Percentiles rank a stretch among this genome's conserved stretches.
Evolutionary conservation across 148 eudicot species (phyloP).

Genomic region (Nepenthes gracilis): DNA sequence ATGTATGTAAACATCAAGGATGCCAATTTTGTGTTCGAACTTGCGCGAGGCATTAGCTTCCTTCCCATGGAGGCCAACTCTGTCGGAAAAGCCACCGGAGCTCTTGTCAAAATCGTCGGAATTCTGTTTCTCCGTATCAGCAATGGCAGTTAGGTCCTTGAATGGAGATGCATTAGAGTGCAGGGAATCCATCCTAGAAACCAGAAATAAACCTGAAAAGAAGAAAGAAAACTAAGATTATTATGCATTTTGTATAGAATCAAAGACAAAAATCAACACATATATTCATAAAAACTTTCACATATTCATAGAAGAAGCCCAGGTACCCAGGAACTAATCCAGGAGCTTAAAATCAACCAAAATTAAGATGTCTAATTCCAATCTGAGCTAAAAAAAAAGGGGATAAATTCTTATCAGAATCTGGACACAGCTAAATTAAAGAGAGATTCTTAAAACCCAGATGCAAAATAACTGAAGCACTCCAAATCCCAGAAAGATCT

Average conservation of each 20-base stretch:
- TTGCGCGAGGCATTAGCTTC: slow-evolving; percentile 11
- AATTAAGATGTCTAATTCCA: not conserved
- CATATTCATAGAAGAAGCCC: too few species aligned
- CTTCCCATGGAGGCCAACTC: slow-evolving; percentile 24
- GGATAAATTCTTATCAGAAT: too few species aligned
- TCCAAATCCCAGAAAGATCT: not conserved
- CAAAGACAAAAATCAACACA: not conserved
- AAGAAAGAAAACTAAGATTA: not conserved
- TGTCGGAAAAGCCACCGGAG: slow-evolving; percentile 25
- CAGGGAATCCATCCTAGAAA: slow-evolving; percentile 45
- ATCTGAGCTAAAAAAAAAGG: too few species aligned
- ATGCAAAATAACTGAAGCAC: not conserved
- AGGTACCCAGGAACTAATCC: not conserved
- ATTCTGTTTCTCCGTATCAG: slow-evolving; percentile 36
- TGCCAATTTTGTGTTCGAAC: slow-evolving; percentile 26
- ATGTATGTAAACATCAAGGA: slow-evolving; percentile 70
- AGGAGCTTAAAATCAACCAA: not conserved
- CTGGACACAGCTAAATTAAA: not conserved
- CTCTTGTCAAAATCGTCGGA: slow-evolving; percentile 15
- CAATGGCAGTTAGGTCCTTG: slow-evolving; percentile 25
- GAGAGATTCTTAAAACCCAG: not conserved
- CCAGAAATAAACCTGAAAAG: not conserved
- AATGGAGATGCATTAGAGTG: slow-evolving; percentile 58
- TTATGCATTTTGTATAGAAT: not conserved
- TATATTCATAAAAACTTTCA: too few species aligned